Conservation (phyloP, 2,329 filamentous ascomycete species). For the Penicillium palitans region DNA sequence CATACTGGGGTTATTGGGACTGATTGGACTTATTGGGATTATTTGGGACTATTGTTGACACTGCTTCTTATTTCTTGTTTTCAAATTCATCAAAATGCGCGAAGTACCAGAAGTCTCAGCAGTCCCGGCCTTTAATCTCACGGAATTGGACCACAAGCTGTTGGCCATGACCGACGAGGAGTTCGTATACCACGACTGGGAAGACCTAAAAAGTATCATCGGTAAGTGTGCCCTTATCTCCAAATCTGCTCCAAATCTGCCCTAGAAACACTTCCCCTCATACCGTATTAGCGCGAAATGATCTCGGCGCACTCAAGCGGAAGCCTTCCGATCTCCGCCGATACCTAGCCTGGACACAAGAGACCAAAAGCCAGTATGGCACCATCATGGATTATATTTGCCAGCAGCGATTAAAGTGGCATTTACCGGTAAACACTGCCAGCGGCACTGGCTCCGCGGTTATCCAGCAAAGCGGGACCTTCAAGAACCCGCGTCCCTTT, state of each 20-base stretch:
- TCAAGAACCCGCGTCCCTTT: constrained; percentile 54
- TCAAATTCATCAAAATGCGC: constrained; percentile 9
- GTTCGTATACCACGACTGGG: constrained; percentile 54
- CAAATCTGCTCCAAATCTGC: constrained; percentile 3
- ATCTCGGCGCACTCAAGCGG: constrained; percentile 58
- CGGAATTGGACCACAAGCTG: constrained; percentile 50
- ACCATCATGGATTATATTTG: constrained; percentile 59
- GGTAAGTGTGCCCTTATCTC: constrained; percentile 38
- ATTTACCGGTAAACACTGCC: constrained; percentile 20
- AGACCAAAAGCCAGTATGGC: constrained; percentile 57
- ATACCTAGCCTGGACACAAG: constrained; percentile 60
- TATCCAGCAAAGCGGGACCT: constrained; percentile 33
- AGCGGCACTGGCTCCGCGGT: constrained; percentile 15
- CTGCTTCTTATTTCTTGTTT: background rate
- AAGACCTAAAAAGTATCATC: constrained; percentile 54
- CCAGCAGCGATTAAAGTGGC: constrained; percentile 56
- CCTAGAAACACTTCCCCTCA: constrained; percentile 10
- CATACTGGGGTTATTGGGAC: background rate
- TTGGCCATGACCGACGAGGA: constrained; percentile 55
- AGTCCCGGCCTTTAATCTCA: constrained; percentile 49
- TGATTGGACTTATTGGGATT: background rate
- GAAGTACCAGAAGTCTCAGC: background rate
- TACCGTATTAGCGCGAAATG: constrained; percentile 45
- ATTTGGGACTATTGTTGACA: too few relatives aligned
- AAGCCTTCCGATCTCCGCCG: constrained; percentile 59